Evolutionary conservation across 169 alveolate species (phyloP).

Genomic region (Eimeria acervulina): DNA sequence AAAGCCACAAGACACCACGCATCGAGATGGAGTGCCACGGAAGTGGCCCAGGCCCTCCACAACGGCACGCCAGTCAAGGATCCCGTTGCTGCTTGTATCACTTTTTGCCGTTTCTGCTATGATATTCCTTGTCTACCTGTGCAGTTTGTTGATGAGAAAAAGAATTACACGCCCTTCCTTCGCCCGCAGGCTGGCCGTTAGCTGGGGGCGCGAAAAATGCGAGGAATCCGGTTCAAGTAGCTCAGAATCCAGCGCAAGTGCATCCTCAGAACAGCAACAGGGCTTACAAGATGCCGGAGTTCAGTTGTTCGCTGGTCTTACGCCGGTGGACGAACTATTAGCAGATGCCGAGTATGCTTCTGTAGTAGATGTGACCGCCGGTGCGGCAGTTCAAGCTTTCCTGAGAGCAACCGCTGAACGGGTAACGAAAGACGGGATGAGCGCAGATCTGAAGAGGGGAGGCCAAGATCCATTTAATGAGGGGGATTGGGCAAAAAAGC

Average conservation of each 20-base stretch:
- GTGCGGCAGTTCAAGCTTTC: neutral
- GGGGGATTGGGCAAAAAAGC: neutral
- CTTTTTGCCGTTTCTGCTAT: neutral
- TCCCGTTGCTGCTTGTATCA: neutral
- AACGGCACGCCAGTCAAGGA: neutral
- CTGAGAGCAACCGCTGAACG: neutral
- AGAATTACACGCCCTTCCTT: neutral
- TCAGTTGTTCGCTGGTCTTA: too few species aligned
- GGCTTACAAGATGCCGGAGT: too few species aligned
- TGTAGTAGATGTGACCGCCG: neutral
- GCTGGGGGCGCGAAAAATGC: neutral
- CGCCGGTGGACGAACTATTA: neutral
- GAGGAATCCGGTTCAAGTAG: neutral
- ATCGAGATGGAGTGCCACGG: neutral
- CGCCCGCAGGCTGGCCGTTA: neutral
- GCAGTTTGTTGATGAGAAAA: neutral
- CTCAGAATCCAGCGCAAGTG: neutral
- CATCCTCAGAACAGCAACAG: neutral
- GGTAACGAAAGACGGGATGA: neutral
- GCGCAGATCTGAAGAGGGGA: neutral
- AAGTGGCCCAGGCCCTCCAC: neutral
- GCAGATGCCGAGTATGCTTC: neutral
- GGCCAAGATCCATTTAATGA: neutral
- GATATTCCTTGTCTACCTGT: neutral
- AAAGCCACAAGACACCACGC: neutral